Base-by-base conservation (phyloP, 139 green algal species). In the Coelastrella sp. region DNA sequence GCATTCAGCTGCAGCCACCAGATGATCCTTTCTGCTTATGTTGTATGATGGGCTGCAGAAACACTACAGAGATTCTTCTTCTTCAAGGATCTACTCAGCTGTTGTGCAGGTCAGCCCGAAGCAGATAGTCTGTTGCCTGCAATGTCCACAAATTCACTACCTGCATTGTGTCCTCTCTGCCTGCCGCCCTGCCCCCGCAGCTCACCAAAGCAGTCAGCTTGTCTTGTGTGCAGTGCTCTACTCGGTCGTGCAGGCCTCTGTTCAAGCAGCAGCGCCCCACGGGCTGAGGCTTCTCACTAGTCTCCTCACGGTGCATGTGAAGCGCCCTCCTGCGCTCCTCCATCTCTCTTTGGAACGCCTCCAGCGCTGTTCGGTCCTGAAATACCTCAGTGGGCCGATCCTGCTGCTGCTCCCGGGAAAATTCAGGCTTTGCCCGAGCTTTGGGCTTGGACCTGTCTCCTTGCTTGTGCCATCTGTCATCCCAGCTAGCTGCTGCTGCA, bases 191-290 rank as follows among this genome's bases (percentile, higher is more conserved):
- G 24, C n/a, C 24, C 73, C 24, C 19, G 78, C 78, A 8, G 8
- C 82, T 22, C 49, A 88, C 84, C 84, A 24, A n/a, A 9, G 84
- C 66, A 19, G 20, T 66, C 22, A 24, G 15, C 4, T 59, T 6
- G 9, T 88, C 84, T n/a, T 81, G 60, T 4, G 20, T 20, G 68
- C 84, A 88, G 20, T 57, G 20, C 20, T 61, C 14, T 0, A 68
- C 84, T 49, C 7, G 58, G 14, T 81, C 68, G 0, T n/a, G 17
- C 3, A 88, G 66, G 0, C 84, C 68, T 14, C 84, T 24, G 68
- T 81, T 88, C 49, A 88, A 68, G 61, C 84, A 88, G 84, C 84
- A 88, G 7, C 82, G 63, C 7, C 82, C 82, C 49, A 87, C n/a
- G 4, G 63, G 82, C 24, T 19, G 20, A 49, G 82, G 60, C n/a